Evolutionary conservation across 768 basidiomycete genomes (phyloP).

Genomic region (Leccinum rimulosum): DNA sequence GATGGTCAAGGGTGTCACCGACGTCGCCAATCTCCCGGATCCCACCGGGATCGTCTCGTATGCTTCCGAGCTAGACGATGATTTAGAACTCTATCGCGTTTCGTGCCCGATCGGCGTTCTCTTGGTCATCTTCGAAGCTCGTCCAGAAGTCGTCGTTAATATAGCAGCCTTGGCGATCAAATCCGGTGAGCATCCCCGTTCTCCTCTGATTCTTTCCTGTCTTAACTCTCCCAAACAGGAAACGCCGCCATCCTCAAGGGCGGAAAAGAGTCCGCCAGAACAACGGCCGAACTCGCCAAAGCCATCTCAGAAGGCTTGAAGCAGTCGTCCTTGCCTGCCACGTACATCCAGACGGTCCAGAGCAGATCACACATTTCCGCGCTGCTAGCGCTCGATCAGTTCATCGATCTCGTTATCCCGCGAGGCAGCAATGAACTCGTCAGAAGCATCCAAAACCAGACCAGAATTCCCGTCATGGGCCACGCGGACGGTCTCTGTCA

Average conservation of each 20-base stretch:
- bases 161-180: conserved; percentile 96
- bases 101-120: conserved; percentile 97
- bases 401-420: conserved; percentile 97
- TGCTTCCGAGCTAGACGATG: conserved; percentile 85
- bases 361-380: conserved; percentile 89
- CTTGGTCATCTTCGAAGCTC: conserved; percentile 94
- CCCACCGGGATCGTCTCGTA: conserved; percentile 87
- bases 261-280: conserved; percentile 90
- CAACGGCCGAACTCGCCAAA: conserved; percentile 70
- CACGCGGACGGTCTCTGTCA: conserved; percentile 96
- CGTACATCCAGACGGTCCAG: conserved; percentile 90
- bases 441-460: conserved; percentile 80
- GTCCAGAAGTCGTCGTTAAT: conserved; percentile 97
- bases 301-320: conserved; percentile 78
- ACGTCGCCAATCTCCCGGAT: conserved; percentile 82
- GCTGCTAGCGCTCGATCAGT: conserved; percentile 80
- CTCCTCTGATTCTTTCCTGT: background rate
- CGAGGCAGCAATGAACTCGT: conserved; percentile 93
- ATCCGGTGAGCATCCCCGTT: conserved; percentile 59
- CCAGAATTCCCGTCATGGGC: conserved; percentile 97
- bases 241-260: conserved; percentile 98
- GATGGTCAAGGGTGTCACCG: conserved; percentile 86
- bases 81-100: conserved; percentile 85
- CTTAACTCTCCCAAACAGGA: conserved; percentile 45
- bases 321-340: conserved; percentile 66